phyloP scores from a whole-genome alignment of 2,329 filamentous ascomycete species.

The Paecilomyces sp. region DNA sequence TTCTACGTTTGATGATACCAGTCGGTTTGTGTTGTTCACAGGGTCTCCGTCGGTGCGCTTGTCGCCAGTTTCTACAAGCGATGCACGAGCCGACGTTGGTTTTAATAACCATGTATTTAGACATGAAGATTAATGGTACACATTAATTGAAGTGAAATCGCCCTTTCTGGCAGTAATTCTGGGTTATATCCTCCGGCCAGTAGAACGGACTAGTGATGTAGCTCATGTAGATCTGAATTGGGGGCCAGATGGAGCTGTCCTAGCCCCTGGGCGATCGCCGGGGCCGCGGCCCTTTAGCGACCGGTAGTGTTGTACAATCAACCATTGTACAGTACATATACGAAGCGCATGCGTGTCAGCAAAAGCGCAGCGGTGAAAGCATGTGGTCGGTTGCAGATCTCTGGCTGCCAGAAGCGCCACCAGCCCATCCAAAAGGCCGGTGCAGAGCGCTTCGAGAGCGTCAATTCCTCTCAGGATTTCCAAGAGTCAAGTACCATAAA shows the following conservation, averaged over 20 bases:
- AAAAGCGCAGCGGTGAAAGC: neutral
- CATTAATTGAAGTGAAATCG: neutral
- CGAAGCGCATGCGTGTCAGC: neutral
- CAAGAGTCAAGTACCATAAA: neutral
- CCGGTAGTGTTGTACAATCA: neutral
- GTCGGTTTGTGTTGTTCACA: neutral
- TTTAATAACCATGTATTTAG: neutral
- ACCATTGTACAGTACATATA: neutral
- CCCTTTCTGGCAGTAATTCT: constrained; percentile 1
- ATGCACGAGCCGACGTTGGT: neutral
- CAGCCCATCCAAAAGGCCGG: neutral
- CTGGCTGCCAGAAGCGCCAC: neutral
- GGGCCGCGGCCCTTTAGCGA: neutral
- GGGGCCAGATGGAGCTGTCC: neutral
- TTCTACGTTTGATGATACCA: neutral
- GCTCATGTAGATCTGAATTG: neutral
- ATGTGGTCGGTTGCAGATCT: neutral
- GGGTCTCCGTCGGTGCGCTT: neutral
- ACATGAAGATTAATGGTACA: neutral
- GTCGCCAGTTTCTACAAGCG: neutral
- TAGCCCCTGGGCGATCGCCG: neutral
- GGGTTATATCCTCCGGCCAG: neutral
- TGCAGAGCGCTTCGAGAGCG: no score
- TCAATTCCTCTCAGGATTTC: neutral
- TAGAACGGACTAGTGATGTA: neutral